phyloP scores from a whole-genome alignment of 2,329 filamentous ascomycete genomes.

The Pseudogymnoascus sp. region DNA sequence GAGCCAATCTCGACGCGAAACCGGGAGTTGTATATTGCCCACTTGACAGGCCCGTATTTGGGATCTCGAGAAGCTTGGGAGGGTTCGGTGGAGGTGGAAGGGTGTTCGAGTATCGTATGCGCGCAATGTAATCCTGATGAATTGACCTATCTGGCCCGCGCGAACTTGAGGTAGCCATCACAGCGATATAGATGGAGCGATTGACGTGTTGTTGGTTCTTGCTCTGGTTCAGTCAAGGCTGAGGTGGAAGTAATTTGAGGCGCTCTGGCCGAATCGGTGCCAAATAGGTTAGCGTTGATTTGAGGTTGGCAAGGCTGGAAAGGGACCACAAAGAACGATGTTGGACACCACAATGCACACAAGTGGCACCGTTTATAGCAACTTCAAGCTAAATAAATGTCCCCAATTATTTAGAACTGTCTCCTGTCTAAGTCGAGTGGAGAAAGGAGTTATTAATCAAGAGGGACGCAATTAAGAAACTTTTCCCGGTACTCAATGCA shows the following conservation, averaged over 20 bases:
- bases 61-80: slow-evolving; percentile 93
- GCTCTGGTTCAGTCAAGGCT: background rate
- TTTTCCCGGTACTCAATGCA: no score
- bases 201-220: background rate
- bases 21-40: slow-evolving; percentile 84
- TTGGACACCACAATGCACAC: background rate
- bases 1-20: slow-evolving; percentile 79
- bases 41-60: slow-evolving; percentile 79
- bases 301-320: slow-evolving; percentile 2
- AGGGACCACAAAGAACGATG: background rate
- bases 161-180: slow-evolving; percentile 35
- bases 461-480: no score
- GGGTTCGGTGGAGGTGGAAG: slow-evolving; percentile 89
- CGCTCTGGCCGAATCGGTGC: background rate
- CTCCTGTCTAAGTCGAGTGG: no score
- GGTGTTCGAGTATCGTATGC: slow-evolving; percentile 90
- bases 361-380: no score
- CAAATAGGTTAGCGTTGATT: background rate
- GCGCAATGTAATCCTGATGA: slow-evolving; percentile 95
- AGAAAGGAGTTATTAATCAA: no score
- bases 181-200: background rate
- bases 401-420: no score
- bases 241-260: slow-evolving; percentile 5
- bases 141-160: slow-evolving; percentile 44
- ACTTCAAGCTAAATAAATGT: background rate